phyloP scores from a whole-genome alignment of 1,139 yeast species.

The Arxiozyma bovina region DNA sequence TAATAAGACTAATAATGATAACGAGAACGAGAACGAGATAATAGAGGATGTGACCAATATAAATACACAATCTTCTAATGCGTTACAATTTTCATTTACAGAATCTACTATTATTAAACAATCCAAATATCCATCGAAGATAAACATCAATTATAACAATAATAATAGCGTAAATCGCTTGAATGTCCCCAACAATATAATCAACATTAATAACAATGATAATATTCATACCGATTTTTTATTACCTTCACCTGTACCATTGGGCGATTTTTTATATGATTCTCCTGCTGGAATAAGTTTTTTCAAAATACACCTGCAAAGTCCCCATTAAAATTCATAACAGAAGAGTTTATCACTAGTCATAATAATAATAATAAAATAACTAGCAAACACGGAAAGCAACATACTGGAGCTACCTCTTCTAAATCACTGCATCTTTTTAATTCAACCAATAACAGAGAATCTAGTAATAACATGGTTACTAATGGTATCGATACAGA shows the following conservation, averaged over 20 bases:
- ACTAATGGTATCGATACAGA: conserved; percentile 1
- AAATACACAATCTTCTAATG: conserved; percentile 28
- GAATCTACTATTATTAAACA: background rate
- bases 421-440: conserved; percentile 11
- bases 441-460: conserved; percentile 6
- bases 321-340: conserved; percentile 27
- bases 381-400: background rate
- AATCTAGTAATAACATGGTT: conserved; percentile 3
- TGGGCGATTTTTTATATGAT: conserved; percentile 29
- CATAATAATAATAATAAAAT: background rate
- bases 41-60: conserved; percentile 19
- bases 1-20: conserved; percentile 8
- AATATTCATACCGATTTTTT: conserved; percentile 25
- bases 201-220: conserved; percentile 5
- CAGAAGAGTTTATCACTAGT: conserved; percentile 10
- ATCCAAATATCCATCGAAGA: background rate
- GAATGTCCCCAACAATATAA: background rate
- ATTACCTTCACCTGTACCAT: conserved; percentile 29
- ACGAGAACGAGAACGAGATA: background rate
- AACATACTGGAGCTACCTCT: conserved; percentile 3
- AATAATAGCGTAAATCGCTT: background rate
- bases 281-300: conserved; percentile 29
- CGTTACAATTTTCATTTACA: conserved; percentile 16
- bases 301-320: conserved; percentile 30
- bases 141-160: background rate